These are phyloP conservation scores for Solanum pennellii DNA, from an alignment of 257 asterid genomes.

Conservation along the genomic window DNA sequence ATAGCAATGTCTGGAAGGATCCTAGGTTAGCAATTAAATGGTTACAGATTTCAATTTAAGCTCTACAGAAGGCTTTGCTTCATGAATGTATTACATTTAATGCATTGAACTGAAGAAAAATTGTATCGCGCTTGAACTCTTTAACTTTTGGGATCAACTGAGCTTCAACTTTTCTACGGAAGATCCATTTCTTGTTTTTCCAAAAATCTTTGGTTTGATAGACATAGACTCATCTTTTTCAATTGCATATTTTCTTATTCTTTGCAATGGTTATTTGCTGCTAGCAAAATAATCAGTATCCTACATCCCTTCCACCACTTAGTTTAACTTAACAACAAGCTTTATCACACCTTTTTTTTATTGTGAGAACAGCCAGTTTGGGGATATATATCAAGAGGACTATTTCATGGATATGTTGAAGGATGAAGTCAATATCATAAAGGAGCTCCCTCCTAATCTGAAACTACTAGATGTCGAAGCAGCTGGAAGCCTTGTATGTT, in stretches of 20 bases:
- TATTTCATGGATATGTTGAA: slow-evolving; percentile 47
- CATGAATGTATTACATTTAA: not conserved
- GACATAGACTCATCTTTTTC: not conserved
- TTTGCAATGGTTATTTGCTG: not conserved
- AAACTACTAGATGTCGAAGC: slow-evolving; percentile 55
- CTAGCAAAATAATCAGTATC: not conserved
- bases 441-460: slow-evolving; percentile 63
- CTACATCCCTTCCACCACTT: not conserved
- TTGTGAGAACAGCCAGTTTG: slow-evolving; percentile 58
- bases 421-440: slow-evolving; percentile 52
- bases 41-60: not conserved
- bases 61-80: not conserved
- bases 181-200: not conserved
- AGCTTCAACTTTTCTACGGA: not conserved
- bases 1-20: slow-evolving; percentile 96
- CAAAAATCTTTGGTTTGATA: not conserved
- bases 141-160: not conserved
- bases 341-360: not conserved
- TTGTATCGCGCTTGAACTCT: not conserved
- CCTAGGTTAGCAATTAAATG: slow-evolving; percentile 42
- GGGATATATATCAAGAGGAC: slow-evolving; percentile 80
- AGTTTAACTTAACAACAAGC: not conserved
- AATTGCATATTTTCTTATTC: not conserved
- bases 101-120: not conserved
- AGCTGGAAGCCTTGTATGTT: slow-evolving; percentile 70